Conservation (phyloP, 2,329 filamentous ascomycete genomes). For the Xylariales sp. region DNA sequence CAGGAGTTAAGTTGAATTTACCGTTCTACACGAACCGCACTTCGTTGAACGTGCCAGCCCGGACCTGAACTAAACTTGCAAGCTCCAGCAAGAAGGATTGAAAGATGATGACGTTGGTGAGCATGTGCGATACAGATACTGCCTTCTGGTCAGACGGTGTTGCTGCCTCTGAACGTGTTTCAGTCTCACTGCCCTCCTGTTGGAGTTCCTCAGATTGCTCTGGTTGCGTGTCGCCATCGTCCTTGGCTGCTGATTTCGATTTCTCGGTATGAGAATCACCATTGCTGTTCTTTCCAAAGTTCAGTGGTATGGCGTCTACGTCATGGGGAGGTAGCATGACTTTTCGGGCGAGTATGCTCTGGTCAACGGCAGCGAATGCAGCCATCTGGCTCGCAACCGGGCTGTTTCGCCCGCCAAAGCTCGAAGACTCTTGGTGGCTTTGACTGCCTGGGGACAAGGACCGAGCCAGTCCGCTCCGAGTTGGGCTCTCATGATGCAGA, state of each 20-base stretch:
- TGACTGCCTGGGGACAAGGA: slow-evolving; percentile 38
- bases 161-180: slow-evolving; percentile 17
- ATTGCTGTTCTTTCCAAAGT: slow-evolving; percentile 30
- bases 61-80: slow-evolving; percentile 68
- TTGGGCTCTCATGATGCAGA: slow-evolving; percentile 30
- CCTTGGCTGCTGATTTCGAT: slow-evolving; percentile 14
- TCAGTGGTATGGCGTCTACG: slow-evolving; percentile 43
- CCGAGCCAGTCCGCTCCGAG: slow-evolving; percentile 26
- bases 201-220: slow-evolving; percentile 11
- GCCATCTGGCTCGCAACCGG: slow-evolving; percentile 47
- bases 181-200: slow-evolving; percentile 21
- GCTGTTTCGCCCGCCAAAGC: slow-evolving; percentile 23
- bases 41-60: slow-evolving; percentile 72
- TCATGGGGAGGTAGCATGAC: slow-evolving; percentile 43
- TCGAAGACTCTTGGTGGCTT: slow-evolving; percentile 16
- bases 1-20: no score
- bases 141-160: slow-evolving; percentile 30
- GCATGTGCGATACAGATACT: slow-evolving; percentile 69
- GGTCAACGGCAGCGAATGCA: slow-evolving; percentile 60
- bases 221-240: slow-evolving; percentile 8
- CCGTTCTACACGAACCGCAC: slow-evolving; percentile 58
- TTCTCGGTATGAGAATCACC: slow-evolving; percentile 20
- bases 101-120: slow-evolving; percentile 75
- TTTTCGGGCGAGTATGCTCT: slow-evolving; percentile 53
- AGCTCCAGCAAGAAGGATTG: slow-evolving; percentile 78